Base-by-base conservation (phyloP, 139 green algal genomes). In the Picochlorum sp. region DNA sequence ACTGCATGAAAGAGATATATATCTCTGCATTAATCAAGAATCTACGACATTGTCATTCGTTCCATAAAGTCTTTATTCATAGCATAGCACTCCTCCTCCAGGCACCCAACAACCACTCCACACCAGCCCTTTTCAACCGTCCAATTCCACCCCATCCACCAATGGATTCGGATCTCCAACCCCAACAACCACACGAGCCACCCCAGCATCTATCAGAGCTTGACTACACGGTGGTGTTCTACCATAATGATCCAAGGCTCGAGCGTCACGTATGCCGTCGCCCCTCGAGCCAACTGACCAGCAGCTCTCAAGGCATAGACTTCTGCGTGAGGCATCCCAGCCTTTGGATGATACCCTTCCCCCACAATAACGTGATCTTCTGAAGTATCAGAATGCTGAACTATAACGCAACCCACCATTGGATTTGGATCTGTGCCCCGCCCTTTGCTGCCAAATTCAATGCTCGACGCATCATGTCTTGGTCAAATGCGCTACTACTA, bases 211-310 rank as follows among this genome's bases (percentile, higher is more conserved):
- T 30, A 97, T 82, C 11, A 98, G 73, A 6, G 92, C 94, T 15
- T 78, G 61, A 64, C 75, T 90, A 84, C 94, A 98, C 6, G 92
- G 93, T 37, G 93, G 92, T 15, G 93, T 98, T 32, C 87, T 70
- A 8, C 94, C 94, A 47, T 89, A 90, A 74, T 99, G 94, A 76
- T 95, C 91, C 94, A 99, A 0, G 94, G 94, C 81, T 99, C 94
- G 20, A 99, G 78, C 0, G 87, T 99, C 4, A 99, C 94, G 79
- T 98, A 99, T 4, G 94, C 94, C 7, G 94, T 98, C 15, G 84
- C 88, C 6, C 90, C 91, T 37, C 72, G 14, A 3, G 88, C 90
- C 5, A 18, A 15, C 23, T 51, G 28, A 72, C 88, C 86, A 71
- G 91, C 90, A 41, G 73, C 90, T 5, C 89, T 62, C 45, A 99